Evolutionary conservation across 148 eudicot genomes (phyloP), one percentile per base, ranked within the genome.

Genomic region (Euryodendron excelsum): DNA sequence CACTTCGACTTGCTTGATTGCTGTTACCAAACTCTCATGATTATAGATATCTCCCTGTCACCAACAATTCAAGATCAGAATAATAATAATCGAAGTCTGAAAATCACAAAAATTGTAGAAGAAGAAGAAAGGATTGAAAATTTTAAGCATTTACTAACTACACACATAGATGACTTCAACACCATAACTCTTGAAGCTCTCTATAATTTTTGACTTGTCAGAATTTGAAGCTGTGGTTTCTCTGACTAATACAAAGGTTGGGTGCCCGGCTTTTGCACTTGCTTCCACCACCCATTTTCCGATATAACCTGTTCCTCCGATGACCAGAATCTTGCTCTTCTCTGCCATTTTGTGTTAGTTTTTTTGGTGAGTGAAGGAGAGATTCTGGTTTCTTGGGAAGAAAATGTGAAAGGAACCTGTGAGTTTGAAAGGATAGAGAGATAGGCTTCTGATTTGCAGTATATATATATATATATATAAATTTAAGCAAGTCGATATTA

Each of bases 241-340:
- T 47, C 78, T 62, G 69, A 66, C 78, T 75, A 1, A n/a, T n/a
- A n/a, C n/a, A n/a, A n/a, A n/a, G n/a, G n/a, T n/a, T n/a, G n/a
- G n/a, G n/a, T n/a, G n/a, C n/a, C n/a, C n/a, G n/a, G n/a, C n/a
- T n/a, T n/a, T n/a, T n/a, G n/a, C n/a, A n/a, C n/a, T n/a, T n/a
- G 78, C 78, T 30, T 75, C 58, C 9, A 63, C 78, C 6, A 75
- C 5, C 70, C 44, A 75, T 63, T 75, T 75, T 4, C 78, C 78
- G 0, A 75, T 62, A 27, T 45, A 75, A 5, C 78, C 78, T 44
- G 78, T 75, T 44, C 70, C 78, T 75, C 78, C 78, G 20, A 75
- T 63, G 4, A 75, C 31, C 28, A 75, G 59, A 31, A 75, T 64
- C 70, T 62, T 75, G 69, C 59, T 45, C 25, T 61, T 41, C 37